phyloP scores from a whole-genome alignment of 1,284 basidiomycete genomes.

The Mycena citricolor region DNA sequence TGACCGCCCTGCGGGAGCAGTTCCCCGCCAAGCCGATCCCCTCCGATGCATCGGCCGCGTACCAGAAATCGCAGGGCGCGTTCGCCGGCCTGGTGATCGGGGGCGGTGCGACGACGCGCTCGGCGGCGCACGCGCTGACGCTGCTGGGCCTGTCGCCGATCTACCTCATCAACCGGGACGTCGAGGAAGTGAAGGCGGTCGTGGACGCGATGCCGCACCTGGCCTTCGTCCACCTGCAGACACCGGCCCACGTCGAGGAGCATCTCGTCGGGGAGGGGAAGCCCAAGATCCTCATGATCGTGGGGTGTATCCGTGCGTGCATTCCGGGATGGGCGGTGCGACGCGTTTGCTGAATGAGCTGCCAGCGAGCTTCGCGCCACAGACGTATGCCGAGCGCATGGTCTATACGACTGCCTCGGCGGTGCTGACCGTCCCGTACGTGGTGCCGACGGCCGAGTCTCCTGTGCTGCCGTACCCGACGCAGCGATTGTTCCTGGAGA shows the following conservation, averaged over 20 bases:
- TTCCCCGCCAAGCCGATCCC: conserved; percentile 13
- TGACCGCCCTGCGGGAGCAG: conserved; percentile 27
- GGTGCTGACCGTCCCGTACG: conserved; percentile 29
- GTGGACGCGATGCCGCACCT: conserved; percentile 26
- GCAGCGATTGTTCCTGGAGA: conserved; percentile 35
- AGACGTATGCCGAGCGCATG: conserved; percentile 27
- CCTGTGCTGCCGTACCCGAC: conserved; percentile 27
- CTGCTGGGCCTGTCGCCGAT: conserved; percentile 34
- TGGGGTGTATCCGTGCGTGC: conserved; percentile 32
- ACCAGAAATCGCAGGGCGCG: conserved; percentile 6
- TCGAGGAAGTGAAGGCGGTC: conserved; percentile 41
- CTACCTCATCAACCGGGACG: conserved; percentile 38
- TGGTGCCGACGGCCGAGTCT: conserved; percentile 15
- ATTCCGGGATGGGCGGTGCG: not conserved
- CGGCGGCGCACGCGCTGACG: conserved; percentile 34
- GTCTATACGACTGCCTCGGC: conserved; percentile 31
- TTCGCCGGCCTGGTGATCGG: conserved; percentile 35
- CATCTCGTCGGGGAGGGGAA: conserved; percentile 26
- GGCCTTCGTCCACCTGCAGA: conserved; percentile 29
- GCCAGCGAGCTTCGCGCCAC: conserved; percentile 28
- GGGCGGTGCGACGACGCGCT: conserved; percentile 37
- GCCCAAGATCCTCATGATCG: conserved; percentile 27
- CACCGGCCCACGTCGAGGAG: conserved; percentile 28
- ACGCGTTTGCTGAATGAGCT: not conserved
- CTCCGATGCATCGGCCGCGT: conserved; percentile 23